Base-by-base conservation (phyloP, 148 eudicot species). In the Camellia lanceoleosa region DNA sequence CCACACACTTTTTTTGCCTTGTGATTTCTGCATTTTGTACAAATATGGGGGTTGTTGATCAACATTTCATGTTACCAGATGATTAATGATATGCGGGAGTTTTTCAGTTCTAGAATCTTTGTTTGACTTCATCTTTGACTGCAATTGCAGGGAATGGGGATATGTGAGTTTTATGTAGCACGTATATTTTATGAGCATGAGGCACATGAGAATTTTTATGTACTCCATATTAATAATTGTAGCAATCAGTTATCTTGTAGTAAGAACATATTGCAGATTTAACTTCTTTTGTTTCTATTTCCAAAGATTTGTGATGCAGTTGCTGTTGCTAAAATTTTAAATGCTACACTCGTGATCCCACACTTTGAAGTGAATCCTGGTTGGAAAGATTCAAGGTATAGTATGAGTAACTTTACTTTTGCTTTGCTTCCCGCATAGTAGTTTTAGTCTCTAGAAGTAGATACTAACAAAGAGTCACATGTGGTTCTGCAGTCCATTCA, bases 241-340 rank as follows among this genome's bases (percentile, higher is more conserved):
- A 2, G 11, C 52, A 67, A 54, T 49, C 41, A 38, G 38, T 54
- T 30, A 2, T 67, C 51, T 47, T 6, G 3, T 52, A 10, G 51
- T 38, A n/a, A 8, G 11, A 64, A 49, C 20, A 9, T 68, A 4
- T 19, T 55, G 16, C 20, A 59, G 51, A 13, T 71, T 38, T 70
- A 1, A 55, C 60, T 54, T 62, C 44, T 23, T 71, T 14, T 61
- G 46, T 58, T 55, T 65, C 61, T 15, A 68, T 65, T 68, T 62
- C 8, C 60, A 59, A 79, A 94, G 98, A 88, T 94, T 63, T 94
- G 98, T 87, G 98, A 94, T 89, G 98, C 97, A 60, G 98, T 94
- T 62, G 98, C 94, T 73, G 89, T 94, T 78, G 97, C 97, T 63
- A 94, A 92, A 79, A 92, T 94, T 82, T 77, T 94, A 76, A 92